These are phyloP conservation scores for Aspergillus sp. DNA, from an alignment of 2,329 filamentous ascomycete genomes.

Conservation along the genomic window DNA sequence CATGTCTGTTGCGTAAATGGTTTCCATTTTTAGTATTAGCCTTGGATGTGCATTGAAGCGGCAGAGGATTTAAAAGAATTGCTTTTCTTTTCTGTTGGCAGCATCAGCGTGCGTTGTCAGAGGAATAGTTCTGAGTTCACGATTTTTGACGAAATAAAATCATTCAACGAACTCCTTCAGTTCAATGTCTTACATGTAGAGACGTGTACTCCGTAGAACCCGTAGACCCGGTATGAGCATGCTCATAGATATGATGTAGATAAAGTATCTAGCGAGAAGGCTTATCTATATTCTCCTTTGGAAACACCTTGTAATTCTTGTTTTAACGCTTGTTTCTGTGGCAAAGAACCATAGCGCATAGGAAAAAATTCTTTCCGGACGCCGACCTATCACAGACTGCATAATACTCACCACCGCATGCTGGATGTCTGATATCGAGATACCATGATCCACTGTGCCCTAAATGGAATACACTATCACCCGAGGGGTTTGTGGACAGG, in stretches of 20 bases:
- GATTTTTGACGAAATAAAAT: conserved; percentile 33
- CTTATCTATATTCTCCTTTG: too few species aligned
- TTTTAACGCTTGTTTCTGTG: too few species aligned
- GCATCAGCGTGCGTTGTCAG: conserved; percentile 24
- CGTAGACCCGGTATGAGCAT: too few species aligned
- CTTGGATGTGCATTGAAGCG: conserved; percentile 30
- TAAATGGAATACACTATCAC: conserved; percentile 37
- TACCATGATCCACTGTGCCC: conserved; percentile 23
- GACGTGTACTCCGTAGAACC: too few species aligned
- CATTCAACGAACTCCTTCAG: background rate
- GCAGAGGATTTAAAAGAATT: conserved; percentile 11
- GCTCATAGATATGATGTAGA: too few species aligned
- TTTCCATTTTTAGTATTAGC: conserved; percentile 17
- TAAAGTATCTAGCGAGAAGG: too few species aligned
- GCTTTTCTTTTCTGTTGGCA: conserved; percentile 27
- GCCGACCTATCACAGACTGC: background rate
- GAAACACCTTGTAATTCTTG: too few species aligned
- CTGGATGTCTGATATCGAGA: background rate
- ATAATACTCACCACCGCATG: background rate
- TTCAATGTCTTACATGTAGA: too few species aligned
- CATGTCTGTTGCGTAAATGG: conserved; percentile 16
- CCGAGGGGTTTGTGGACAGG: conserved; percentile 47
- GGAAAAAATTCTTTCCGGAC: background rate
- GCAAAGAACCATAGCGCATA: too few species aligned
- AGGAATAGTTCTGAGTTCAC: conserved; percentile 30